Base-by-base conservation (phyloP, 352 stramenopile genomes). In the Phytopythium helicoides region DNA sequence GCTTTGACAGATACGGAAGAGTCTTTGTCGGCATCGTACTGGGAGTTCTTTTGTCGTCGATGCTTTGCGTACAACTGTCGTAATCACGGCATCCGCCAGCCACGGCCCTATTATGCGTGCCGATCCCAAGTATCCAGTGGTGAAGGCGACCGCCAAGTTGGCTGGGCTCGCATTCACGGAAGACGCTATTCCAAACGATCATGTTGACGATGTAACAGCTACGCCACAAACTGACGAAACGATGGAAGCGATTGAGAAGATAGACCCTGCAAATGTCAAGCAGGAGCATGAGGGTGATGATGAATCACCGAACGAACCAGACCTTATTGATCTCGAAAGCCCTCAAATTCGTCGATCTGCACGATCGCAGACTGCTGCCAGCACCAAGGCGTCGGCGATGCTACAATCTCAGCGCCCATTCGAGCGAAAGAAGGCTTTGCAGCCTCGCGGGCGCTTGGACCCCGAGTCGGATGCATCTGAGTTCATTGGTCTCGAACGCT, bases 11-110 rank as follows among this genome's bases (percentile, higher is more conserved):
- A 33, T 26, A 33, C 10, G 3, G 45, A 51, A 14, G 34, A 15
- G 14, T 5, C 25, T 9, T 35, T 53, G 36, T 64, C 68, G 2
- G 39, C 40, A 0, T 68, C 63, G 23, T 89, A 86, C 34, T 71
- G 71, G 35, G 56, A 74, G 19, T 73, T 88, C 26, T 91, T 92
- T 37, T 94, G 84, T 40, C 76, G 81, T 7, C 76, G 71, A n/a
- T 94, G 84, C 61, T 87, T 72, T 47, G 39, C 54, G 35, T 94
- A 89, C 68, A 89, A 83, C 50, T 94, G 84, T 54, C 61, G 76
- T 54, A 71, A 86, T 26, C 84, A 94, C 56, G 81, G 80, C 15
- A 58, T 71, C 38, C 54, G 76, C 8, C 78, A 89, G 49, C 77
- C 80, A 10, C 35, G 66, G 22, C 60, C 77, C n/a, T 8, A 38